Evolutionary conservation across 2,329 filamentous ascomycete species (phyloP).

Genomic region (Microthyrium microscopicum): DNA sequence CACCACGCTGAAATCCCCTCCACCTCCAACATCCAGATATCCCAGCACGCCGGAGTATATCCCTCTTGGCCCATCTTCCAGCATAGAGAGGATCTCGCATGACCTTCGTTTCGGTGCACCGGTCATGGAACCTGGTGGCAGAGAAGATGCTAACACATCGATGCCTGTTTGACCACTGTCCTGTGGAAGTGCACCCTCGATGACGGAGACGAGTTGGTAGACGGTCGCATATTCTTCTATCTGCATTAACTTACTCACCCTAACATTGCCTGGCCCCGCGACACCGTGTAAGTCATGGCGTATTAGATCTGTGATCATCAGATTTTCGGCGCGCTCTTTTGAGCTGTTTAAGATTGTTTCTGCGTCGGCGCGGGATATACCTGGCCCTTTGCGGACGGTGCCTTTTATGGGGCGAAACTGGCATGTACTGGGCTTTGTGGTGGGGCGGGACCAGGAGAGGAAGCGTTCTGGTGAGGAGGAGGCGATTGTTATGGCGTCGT

Average conservation of each 20-base stretch:
- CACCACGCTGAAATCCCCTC: conserved; percentile 79
- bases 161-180: conserved; percentile 30
- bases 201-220: conserved; percentile 79
- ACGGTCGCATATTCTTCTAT: conserved; percentile 87
- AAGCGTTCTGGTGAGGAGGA: conserved; percentile 84
- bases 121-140: conserved; percentile 92
- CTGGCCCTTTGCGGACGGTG: conserved; percentile 63
- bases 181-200: conserved; percentile 46
- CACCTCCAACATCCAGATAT: conserved; percentile 73
- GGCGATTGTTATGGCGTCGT: conserved; percentile 43
- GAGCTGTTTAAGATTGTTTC: conserved; percentile 61
- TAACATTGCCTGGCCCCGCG: conserved; percentile 55
- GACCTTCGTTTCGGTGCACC: conserved; percentile 88
- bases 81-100: conserved; percentile 58
- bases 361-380: conserved; percentile 55
- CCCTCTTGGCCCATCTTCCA: conserved; percentile 53
- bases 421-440: conserved; percentile 44
- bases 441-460: conserved; percentile 46
- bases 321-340: conserved; percentile 87
- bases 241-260: conserved; percentile 61
- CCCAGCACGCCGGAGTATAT: conserved; percentile 82
- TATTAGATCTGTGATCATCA: conserved; percentile 74
- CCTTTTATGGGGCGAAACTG: conserved; percentile 93
- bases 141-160: conserved; percentile 47
- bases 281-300: conserved; percentile 82